Evolutionary conservation across 306 rosid species (phyloP).

Genomic region (Mimosa pudica): DNA sequence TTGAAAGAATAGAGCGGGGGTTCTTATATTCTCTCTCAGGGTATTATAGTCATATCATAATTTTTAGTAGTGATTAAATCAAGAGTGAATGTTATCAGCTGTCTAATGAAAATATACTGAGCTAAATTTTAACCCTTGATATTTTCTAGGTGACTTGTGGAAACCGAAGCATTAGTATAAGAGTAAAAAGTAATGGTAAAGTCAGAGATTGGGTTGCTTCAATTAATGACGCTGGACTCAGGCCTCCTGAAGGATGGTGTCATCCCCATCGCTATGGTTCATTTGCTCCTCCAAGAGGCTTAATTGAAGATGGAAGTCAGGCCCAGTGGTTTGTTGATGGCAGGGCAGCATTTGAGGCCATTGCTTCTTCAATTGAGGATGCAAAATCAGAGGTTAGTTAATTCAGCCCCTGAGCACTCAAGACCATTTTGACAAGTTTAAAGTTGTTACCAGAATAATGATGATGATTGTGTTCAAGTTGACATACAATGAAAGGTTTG

Average conservation of each 20-base stretch:
- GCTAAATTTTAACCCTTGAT: constrained; percentile 17
- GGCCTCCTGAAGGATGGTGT: constrained; percentile 90
- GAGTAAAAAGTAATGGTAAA: constrained; percentile 54
- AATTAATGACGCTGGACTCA: constrained; percentile 78
- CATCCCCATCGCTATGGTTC: constrained; percentile 79
- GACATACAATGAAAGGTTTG: constrained; percentile 32
- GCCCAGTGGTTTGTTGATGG: constrained; percentile 84
- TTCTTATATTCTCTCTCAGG: background rate
- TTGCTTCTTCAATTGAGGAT: constrained; percentile 64
- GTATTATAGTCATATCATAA: background rate
- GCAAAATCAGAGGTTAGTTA: constrained; percentile 73
- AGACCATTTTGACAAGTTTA: constrained; percentile 13
- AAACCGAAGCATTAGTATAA: constrained; percentile 59
- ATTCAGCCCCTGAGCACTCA: background rate
- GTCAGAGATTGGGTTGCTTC: constrained; percentile 82
- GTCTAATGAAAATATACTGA: background rate
- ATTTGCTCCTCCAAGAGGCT: constrained; percentile 78
- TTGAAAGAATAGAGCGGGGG: background rate
- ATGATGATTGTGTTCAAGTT: constrained; percentile 1
- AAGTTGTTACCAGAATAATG: background rate
- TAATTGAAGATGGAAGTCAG: constrained; percentile 68
- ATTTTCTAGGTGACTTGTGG: constrained; percentile 64
- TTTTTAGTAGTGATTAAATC: background rate
- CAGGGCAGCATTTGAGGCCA: constrained; percentile 70
- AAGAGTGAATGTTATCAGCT: background rate